phyloP scores from a whole-genome alignment of 2,329 filamentous ascomycete species.

The Xylariales sp. region DNA sequence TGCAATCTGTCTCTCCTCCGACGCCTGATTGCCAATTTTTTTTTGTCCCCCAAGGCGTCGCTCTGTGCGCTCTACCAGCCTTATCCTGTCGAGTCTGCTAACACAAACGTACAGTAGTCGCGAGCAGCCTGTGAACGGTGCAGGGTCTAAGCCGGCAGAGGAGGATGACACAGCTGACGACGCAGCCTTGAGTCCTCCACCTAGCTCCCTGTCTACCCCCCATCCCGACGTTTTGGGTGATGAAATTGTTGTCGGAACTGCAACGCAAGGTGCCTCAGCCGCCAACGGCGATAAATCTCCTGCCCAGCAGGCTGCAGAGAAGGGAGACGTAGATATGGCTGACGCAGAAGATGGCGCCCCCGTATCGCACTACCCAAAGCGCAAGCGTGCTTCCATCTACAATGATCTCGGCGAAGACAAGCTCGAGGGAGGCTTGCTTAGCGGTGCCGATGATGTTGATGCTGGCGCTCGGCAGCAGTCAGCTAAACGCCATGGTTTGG shows the following conservation, averaged over 20 bases:
- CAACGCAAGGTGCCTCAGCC: conserved; percentile 15
- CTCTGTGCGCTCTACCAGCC: no score
- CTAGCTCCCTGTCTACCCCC: conserved; percentile 34
- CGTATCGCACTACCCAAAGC: conserved; percentile 44
- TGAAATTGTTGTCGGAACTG: conserved; percentile 47
- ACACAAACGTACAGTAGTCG: conserved; percentile 1
- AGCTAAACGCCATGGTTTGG: conserved; percentile 21
- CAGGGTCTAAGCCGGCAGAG: conserved; percentile 15
- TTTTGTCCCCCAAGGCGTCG: no score
- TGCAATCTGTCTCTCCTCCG: no score
- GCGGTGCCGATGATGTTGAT: conserved; percentile 24
- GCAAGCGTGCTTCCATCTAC: conserved; percentile 49
- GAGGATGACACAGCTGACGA: conserved; percentile 32
- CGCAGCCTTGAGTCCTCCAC: conserved; percentile 39
- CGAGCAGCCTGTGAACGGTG: background rate
- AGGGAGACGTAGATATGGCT: conserved; percentile 40
- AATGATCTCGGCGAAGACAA: conserved; percentile 45
- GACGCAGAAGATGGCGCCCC: conserved; percentile 33
- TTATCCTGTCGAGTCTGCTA: background rate
- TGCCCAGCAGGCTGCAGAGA: conserved; percentile 25
- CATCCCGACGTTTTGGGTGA: conserved; percentile 40
- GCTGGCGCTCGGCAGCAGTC: conserved; percentile 16
- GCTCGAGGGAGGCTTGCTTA: conserved; percentile 30
- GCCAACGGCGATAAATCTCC: conserved; percentile 31
- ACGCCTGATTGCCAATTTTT: no score